Evolutionary conservation across 306 rosid genomes (phyloP), one percentile per base, ranked within the genome.

Genomic region (Sesbania bispinosa): DNA sequence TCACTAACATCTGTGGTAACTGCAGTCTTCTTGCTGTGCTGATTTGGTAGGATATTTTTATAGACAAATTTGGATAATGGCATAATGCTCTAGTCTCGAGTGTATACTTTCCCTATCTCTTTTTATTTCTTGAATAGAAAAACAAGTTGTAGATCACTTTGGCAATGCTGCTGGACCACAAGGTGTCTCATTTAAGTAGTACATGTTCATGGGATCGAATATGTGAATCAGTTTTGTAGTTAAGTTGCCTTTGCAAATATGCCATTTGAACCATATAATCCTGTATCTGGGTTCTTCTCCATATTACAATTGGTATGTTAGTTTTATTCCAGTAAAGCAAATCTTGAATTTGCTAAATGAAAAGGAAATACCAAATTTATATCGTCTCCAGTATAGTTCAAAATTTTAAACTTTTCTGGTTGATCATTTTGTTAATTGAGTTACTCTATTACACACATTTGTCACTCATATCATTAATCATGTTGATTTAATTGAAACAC

Each of bases 21-120:
- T 24, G 53, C 27, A 62, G 52, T 71, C 35, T 62, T 41, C 65
- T 15, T 41, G 32, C 30, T 59, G 15, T 71, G 29, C 39, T 54
- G 67, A 36, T 71, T 41, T 53, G 62, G 68, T 23, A 41, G 52
- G 73, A 30, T 42, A 35, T 26, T 38, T 71, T 27, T n/a, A 24
- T 68, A 13, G 16, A 19, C 38, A 18, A 18, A 48, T 19, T 52
- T 4, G 46, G 27, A 68, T 58, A 68, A n/a, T 36, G 59, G 11
- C n/a, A n/a, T 30, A 43, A 52, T 68, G 23, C 38, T 33, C 55
- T 54, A 23, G 42, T 55, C 24, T 33, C 45, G 2, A 36, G 52
- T n/a, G 20, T 45, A 19, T 41, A n/a, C 10, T 47, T n/a, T 33
- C 60, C 11, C 39, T 4, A 7, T 58, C 2, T 51, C 69, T 39